Percentiles rank a stretch among this genome's conserved stretches.
Conservation (phyloP, 2,329 filamentous ascomycete species). For the Emergomyces africanus region DNA sequence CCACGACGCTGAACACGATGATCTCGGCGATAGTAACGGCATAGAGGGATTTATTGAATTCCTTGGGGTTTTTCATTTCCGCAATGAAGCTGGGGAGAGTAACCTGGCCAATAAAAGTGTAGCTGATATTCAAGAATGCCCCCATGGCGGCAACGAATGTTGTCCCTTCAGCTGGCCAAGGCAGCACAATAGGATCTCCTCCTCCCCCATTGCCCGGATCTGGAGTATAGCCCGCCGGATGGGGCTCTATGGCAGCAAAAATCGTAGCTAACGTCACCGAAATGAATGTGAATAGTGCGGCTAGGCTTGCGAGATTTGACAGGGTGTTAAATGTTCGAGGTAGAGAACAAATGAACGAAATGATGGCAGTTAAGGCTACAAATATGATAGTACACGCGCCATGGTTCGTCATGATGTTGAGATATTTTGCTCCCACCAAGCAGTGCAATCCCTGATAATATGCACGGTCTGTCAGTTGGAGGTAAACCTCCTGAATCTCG, state of each 20-base stretch:
- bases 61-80: slow-evolving; percentile 69
- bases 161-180: slow-evolving; percentile 54
- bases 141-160: slow-evolving; percentile 73
- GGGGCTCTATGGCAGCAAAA: slow-evolving; percentile 63
- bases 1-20: slow-evolving; percentile 72
- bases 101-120: slow-evolving; percentile 93
- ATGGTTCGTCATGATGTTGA: slow-evolving; percentile 73
- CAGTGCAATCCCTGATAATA: slow-evolving; percentile 48
- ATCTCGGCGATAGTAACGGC: slow-evolving; percentile 80
- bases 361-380: slow-evolving; percentile 56
- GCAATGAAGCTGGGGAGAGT: slow-evolving; percentile 90
- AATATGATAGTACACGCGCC: slow-evolving; percentile 69
- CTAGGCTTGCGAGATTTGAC: slow-evolving; percentile 63
- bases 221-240: slow-evolving; percentile 55
- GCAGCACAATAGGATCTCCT: slow-evolving; percentile 56
- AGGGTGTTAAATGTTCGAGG: slow-evolving; percentile 75
- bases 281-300: slow-evolving; percentile 79
- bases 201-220: slow-evolving; percentile 39
- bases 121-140: slow-evolving; percentile 89
- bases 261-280: slow-evolving; percentile 74
- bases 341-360: slow-evolving; percentile 68
- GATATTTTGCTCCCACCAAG: slow-evolving; percentile 69
- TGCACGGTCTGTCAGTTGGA: not conserved
- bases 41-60: slow-evolving; percentile 90
- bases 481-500: not conserved